Base-by-base conservation (phyloP, 768 basidiomycete species). In the Auricularia sp. region DNA sequence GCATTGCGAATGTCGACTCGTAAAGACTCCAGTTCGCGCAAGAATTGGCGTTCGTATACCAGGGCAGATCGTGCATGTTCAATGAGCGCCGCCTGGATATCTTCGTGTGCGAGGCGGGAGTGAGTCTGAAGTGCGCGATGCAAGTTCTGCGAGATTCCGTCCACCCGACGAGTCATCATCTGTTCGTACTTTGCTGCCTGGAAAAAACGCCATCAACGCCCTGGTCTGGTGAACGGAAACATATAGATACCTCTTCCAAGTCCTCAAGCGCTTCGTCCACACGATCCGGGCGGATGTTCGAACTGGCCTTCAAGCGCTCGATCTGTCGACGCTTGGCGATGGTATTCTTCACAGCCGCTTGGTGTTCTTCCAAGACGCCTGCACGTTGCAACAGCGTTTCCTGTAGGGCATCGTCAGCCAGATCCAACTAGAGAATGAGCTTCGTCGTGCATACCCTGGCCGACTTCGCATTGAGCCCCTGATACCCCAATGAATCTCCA, bases 401-500 rank as follows among this genome's bases (percentile, higher is more conserved):
- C 74, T 73, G 64, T 34, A 63, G 21, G 16, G 6, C 3, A n/a
- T 24, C 14, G 45, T 6, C 33, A 14, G 29, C 29, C 11, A 33
- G 6, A 16, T 36, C 16, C n/a, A 36, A 29, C 35, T 45, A 29
- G 61, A 54, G n/a, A 42, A 33, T 18, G 56, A 65, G 18, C 34
- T 14, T 42, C 3, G 36, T 3, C 7, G 29, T 47, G 29, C 68
- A 33, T 16, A 78, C 79, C 69, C 97, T 98, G 1, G 97, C 97
- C 21, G 95, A 92, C 56, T 90, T 83, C n/a, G 97, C 94, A 71
- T 99, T 98, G 77, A 95, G 81, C 21, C 94, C 92, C 75, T 98
- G 95, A 75, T 99, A 99, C 1, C 94, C 94, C 63, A 98, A 78
- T 0, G 93, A 89, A 75, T 99, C 97, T n/a, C 94, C 95, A 34